Evolutionary conservation across 129 eudicot genomes (phyloP).

Genomic region (Centaurea solstitialis): DNA sequence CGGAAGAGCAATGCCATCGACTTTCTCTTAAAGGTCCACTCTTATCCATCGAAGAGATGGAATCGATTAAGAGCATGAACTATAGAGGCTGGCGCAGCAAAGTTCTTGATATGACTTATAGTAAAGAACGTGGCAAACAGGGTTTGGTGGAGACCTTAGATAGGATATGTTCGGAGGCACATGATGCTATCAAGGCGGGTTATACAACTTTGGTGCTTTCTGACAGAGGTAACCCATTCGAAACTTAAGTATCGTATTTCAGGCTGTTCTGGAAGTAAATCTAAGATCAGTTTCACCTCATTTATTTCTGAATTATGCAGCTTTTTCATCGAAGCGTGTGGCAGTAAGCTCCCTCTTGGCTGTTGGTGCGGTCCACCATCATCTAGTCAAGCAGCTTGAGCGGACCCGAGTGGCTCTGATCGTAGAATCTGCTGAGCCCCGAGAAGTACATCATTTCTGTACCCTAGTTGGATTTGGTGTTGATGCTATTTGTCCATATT

Average conservation of each 20-base stretch:
- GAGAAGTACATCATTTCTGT: conserved; percentile 98
- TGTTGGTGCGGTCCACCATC: conserved; percentile 97
- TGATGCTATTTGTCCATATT: conserved; percentile 94
- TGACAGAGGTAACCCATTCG: conserved; percentile 70
- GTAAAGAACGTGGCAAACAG: conserved; percentile 65
- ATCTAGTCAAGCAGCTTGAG: conserved; percentile 85
- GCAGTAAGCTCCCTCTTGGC: conserved; percentile 95
- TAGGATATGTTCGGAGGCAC: conserved; percentile 89
- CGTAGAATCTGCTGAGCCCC: conserved; percentile 98
- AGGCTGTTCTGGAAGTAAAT: not conserved
- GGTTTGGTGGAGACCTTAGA: conserved; percentile 93
- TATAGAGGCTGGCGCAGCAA: conserved; percentile 97
- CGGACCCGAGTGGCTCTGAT: conserved; percentile 87
- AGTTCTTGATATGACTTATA: conserved; percentile 85
- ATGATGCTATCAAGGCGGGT: conserved; percentile 81
- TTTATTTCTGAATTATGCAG: conserved; percentile 41
- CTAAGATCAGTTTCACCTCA: not conserved
- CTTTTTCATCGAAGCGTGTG: conserved; percentile 79
- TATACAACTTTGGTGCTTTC: conserved; percentile 88
- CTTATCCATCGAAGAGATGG: conserved; percentile 82
- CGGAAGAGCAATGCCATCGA: conserved; percentile 96
- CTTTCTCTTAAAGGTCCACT: conserved; percentile 95
- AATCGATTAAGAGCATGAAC: conserved; percentile 89
- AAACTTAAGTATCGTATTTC: not conserved
- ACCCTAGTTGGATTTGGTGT: conserved; percentile 97